A percentile compares a stretch with the other conserved stretches of the same genome.
These are phyloP conservation scores for Tetradesmus lagerheimii DNA, from an alignment of 139 green algal species.

Conservation along the genomic window DNA sequence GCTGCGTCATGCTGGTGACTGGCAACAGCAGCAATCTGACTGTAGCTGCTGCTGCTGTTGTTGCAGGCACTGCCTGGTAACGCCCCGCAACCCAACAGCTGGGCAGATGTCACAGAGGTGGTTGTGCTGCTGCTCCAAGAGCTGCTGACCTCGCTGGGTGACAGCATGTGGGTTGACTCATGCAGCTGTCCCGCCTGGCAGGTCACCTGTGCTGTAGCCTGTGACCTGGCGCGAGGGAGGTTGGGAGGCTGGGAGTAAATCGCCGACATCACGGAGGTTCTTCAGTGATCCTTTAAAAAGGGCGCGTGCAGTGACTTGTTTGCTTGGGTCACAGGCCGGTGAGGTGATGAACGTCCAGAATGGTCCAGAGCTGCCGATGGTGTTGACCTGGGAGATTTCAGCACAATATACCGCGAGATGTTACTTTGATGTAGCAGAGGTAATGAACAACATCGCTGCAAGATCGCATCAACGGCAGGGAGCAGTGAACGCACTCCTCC, in stretches of 20 bases:
- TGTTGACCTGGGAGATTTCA: neutral
- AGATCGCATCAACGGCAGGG: too few relatives aligned
- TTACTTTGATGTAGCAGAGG: neutral
- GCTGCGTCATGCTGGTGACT: neutral
- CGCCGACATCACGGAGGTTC: too few relatives aligned
- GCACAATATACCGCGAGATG: neutral
- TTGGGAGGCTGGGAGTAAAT: too few relatives aligned
- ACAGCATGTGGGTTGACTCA: neutral
- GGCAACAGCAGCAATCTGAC: neutral
- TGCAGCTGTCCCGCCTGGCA: neutral
- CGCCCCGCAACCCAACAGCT: too few relatives aligned
- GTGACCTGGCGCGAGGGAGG: too few relatives aligned
- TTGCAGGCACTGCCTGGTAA: neutral
- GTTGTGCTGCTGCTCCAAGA: neutral
- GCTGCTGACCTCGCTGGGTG: neutral
- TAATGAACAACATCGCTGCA: neutral
- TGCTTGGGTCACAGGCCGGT: neutral
- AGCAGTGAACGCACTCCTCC: too few relatives aligned
- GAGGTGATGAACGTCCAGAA: neutral
- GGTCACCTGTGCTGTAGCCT: too few relatives aligned
- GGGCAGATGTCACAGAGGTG: neutral
- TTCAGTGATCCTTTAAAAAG: too few relatives aligned
- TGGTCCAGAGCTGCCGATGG: neutral
- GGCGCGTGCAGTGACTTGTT: too few relatives aligned
- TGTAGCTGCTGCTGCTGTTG: conserved; percentile 3